Evolutionary conservation across 768 basidiomycete species (phyloP).

Genomic region (Xanthoconium purpureum): DNA sequence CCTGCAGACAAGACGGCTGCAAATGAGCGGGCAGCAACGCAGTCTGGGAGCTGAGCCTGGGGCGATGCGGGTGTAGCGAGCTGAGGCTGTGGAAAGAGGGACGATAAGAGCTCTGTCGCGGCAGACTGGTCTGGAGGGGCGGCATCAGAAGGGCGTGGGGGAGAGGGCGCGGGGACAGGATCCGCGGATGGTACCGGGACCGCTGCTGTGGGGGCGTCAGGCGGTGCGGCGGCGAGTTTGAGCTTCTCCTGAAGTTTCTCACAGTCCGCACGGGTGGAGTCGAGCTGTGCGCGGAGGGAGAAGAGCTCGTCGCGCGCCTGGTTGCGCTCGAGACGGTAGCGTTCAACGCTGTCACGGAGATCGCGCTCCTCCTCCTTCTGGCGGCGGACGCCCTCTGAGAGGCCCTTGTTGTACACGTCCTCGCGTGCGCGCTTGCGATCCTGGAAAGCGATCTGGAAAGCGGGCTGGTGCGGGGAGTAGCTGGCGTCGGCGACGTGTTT

Average conservation of each 20-base stretch:
- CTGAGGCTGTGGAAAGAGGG: constrained; percentile 23
- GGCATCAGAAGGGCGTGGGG: constrained; percentile 1
- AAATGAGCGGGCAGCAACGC: constrained; percentile 34
- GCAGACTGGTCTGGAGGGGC: constrained; percentile 7
- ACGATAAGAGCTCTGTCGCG: constrained; percentile 13
- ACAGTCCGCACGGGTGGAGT: constrained; percentile 32
- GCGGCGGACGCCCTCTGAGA: constrained; percentile 39
- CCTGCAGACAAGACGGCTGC: constrained; percentile 33
- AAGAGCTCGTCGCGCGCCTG: constrained; percentile 33
- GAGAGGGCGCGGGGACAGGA: background rate
- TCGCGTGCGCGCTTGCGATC: constrained; percentile 40
- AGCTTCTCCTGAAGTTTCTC: constrained; percentile 31
- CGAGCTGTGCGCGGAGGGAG: constrained; percentile 34
- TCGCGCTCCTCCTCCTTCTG: constrained; percentile 39
- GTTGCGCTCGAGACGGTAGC: constrained; percentile 34
- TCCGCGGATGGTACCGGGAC: too few species aligned
- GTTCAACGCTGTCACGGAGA: constrained; percentile 34
- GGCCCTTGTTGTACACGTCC: constrained; percentile 37
- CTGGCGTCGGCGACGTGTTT: constrained; percentile 40
- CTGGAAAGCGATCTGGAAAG: constrained; percentile 40
- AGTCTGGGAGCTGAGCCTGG: constrained; percentile 34
- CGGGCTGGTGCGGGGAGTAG: constrained; percentile 36
- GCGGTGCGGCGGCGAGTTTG: background rate
- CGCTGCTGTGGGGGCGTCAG: background rate
- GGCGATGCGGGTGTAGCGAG: constrained; percentile 34